Conservation (phyloP, 305 asterid species). For the Lippia alba region DNA sequence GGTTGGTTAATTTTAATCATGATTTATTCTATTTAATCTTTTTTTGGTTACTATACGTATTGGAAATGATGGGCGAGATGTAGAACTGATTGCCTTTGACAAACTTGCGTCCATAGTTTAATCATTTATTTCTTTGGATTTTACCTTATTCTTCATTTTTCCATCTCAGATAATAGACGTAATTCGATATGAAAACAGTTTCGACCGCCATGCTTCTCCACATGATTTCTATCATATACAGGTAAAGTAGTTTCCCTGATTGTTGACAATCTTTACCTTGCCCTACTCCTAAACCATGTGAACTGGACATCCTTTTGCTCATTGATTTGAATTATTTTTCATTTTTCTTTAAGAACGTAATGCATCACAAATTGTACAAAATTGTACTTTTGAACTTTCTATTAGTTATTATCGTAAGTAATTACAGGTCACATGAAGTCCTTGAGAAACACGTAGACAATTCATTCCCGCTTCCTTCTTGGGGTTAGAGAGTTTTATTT, state of each 20-base stretch:
- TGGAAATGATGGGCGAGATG: constrained; percentile 22
- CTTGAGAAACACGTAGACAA: constrained; percentile 8
- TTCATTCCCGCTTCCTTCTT: not conserved
- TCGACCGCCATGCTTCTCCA: constrained; percentile 33
- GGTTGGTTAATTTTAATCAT: constrained; percentile 37
- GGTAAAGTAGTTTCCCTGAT: constrained; percentile 34
- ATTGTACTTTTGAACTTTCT: not conserved
- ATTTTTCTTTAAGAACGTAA: not conserved
- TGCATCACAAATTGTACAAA: not conserved
- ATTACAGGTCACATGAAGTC: constrained; percentile 9
- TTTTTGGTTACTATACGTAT: not conserved
- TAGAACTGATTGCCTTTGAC: constrained; percentile 7
- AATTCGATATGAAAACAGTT: constrained; percentile 33
- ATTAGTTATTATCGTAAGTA: constrained; percentile 6
- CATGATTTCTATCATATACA: constrained; percentile 47
- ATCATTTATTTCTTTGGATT: constrained; percentile 4
- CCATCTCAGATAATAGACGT: constrained; percentile 43
- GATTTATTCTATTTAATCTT: not conserved
- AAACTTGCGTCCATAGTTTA: not conserved
- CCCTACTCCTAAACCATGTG: constrained; percentile 1
- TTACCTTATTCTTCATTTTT: constrained; percentile 14
- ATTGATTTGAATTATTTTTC: constrained; percentile 7
- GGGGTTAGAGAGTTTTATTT: not conserved
- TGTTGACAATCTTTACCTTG: not conserved
- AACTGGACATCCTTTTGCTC: constrained; percentile 16